phyloP scores from a whole-genome alignment of 768 basidiomycete genomes.

The Mycena belliarum region DNA sequence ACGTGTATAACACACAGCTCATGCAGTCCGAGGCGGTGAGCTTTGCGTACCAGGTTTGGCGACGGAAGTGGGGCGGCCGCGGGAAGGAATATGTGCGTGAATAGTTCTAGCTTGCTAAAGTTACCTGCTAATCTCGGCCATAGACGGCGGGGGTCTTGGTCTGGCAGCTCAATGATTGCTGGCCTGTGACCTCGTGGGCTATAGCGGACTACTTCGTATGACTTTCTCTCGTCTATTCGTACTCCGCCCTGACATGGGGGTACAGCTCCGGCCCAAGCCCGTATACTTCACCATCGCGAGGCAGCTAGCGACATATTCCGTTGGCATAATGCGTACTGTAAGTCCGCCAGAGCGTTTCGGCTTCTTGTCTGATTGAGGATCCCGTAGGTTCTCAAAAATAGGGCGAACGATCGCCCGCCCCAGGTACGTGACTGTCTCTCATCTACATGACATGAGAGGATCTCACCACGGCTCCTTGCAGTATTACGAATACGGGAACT shows the following conservation, averaged over 20 bases:
- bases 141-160: conserved; percentile 80
- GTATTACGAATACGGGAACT: conserved; percentile 62
- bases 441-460: background rate
- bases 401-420: conserved; percentile 54
- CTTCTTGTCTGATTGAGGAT: conserved; percentile 25
- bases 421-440: conserved; percentile 33
- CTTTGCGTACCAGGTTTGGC: conserved; percentile 81
- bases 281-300: conserved; percentile 79
- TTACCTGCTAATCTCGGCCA: background rate
- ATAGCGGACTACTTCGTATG: conserved; percentile 86
- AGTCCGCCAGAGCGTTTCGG: background rate
- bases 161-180: conserved; percentile 90
- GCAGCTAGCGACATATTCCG: conserved; percentile 65
- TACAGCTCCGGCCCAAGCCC: conserved; percentile 72
- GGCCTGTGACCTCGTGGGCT: conserved; percentile 88
- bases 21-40: conserved; percentile 88
- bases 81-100: conserved; percentile 66
- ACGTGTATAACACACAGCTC: conserved; percentile 83
- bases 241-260: background rate
- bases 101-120: background rate
- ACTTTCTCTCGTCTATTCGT: background rate
- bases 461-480: conserved; percentile 13
- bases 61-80: conserved; percentile 77
- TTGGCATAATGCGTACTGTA: conserved; percentile 41
- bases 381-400: conserved; percentile 55